Evolutionary conservation across 345 rosid species (phyloP).

Genomic region (Boechera divaricarpa): DNA sequence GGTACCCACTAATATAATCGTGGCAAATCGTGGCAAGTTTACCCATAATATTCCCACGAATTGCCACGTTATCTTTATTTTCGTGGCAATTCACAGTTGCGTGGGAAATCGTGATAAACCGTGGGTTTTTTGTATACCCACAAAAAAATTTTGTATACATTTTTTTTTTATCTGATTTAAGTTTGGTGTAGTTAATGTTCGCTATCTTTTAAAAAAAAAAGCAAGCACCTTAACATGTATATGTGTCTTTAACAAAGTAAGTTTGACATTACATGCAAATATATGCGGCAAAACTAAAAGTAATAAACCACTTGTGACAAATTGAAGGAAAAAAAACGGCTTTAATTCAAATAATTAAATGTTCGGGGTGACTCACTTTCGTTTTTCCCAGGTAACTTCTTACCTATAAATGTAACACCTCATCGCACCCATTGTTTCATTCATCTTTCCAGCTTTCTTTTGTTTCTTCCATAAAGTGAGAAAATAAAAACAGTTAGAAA

Average conservation of each 20-base stretch:
- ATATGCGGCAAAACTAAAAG: slow-evolving; percentile 22
- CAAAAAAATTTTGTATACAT: too few relatives aligned
- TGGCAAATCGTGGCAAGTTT: too few relatives aligned
- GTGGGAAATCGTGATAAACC: too few relatives aligned
- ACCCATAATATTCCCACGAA: too few relatives aligned
- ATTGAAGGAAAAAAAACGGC: not conserved
- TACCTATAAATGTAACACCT: slow-evolving; percentile 42
- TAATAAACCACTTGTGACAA: slow-evolving; percentile 7
- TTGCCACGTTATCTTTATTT: too few relatives aligned
- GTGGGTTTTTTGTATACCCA: too few relatives aligned
- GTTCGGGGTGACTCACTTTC: slow-evolving; percentile 4
- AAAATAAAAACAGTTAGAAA: not conserved
- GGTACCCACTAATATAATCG: too few relatives aligned
- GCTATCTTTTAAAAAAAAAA: too few relatives aligned
- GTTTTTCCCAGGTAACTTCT: slow-evolving; percentile 28
- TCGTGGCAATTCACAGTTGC: too few relatives aligned
- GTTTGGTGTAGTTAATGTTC: too few relatives aligned
- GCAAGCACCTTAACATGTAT: too few relatives aligned
- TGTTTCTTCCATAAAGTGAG: slow-evolving; percentile 8
- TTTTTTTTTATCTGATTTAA: too few relatives aligned
- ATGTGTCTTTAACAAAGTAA: not conserved
- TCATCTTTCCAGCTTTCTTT: slow-evolving; percentile 19
- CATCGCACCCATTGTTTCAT: slow-evolving; percentile 35
- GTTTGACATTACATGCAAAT: slow-evolving; percentile 16
- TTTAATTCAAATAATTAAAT: slow-evolving; percentile 21